These are phyloP conservation scores for Populus hybrid DNA, from an alignment of 441 rosid species.

Conservation along the genomic window DNA sequence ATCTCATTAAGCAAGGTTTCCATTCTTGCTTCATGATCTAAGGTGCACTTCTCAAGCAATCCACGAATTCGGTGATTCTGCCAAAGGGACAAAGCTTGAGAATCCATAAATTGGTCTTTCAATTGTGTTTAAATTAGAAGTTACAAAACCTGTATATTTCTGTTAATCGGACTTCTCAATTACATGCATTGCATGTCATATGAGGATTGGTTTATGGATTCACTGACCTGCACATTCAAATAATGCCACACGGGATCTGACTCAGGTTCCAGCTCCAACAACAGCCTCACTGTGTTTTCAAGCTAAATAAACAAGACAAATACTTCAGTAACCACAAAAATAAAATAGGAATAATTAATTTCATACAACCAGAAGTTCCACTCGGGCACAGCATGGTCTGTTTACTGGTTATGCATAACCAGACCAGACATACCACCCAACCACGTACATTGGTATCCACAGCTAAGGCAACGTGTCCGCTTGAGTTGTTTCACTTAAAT, in stretches of 20 bases:
- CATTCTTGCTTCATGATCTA: conserved; percentile 89
- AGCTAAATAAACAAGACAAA: conserved; percentile 47
- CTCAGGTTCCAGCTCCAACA: conserved; percentile 96
- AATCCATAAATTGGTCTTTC: conserved; percentile 18
- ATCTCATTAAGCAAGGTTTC: conserved; percentile 68
- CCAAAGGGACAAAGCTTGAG: conserved; percentile 20
- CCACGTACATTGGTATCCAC: neutral
- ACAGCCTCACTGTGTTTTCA: conserved; percentile 92
- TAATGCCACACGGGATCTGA: conserved; percentile 99
- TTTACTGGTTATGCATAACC: neutral
- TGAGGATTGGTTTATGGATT: conserved; percentile 8
- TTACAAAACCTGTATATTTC: neutral
- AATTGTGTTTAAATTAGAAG: neutral
- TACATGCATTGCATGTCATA: neutral
- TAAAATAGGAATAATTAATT: neutral
- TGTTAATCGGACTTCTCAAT: neutral
- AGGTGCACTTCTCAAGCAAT: conserved; percentile 91
- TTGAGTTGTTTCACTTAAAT: neutral
- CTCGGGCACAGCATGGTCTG: neutral
- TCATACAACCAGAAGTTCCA: neutral
- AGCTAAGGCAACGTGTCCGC: neutral
- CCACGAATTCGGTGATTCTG: conserved; percentile 93
- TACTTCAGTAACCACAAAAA: conserved; percentile 11
- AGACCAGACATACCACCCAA: neutral
- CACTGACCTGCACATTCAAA: conserved; percentile 85